These are phyloP conservation scores for Astrocystis sublimbata DNA, from an alignment of 495 filamentous ascomycete genomes.

Conservation along the genomic window DNA sequence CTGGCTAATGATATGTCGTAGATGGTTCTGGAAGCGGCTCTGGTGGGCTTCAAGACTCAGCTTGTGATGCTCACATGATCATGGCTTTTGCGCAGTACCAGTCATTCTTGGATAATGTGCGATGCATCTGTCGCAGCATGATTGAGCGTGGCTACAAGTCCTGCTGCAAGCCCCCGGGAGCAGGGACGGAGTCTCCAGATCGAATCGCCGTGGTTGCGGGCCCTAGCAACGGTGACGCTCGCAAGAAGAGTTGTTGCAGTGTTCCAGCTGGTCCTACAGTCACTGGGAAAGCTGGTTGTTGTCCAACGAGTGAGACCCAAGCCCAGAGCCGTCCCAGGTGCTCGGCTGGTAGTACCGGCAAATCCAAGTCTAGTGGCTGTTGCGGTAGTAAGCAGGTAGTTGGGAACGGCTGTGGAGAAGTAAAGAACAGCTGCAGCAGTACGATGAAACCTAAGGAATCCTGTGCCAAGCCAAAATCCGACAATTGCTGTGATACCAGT, in stretches of 20 bases:
- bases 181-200: neutral
- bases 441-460: neutral
- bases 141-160: constrained; percentile 15
- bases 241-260: neutral
- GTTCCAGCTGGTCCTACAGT: neutral
- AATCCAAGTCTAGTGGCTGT: neutral
- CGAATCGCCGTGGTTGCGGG: neutral
- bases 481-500: neutral
- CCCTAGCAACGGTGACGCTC: neutral
- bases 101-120: constrained; percentile 12
- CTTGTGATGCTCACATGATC: constrained; percentile 12
- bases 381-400: neutral
- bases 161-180: constrained; percentile 6
- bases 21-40: neutral
- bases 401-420: neutral
- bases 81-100: constrained; percentile 14
- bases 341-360: neutral
- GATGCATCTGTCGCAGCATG: constrained; percentile 17
- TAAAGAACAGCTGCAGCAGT: neutral
- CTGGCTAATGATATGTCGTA: neutral
- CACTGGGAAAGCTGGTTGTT: neutral
- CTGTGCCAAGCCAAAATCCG: neutral
- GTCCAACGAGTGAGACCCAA: neutral
- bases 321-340: neutral
- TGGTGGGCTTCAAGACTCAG: neutral